phyloP scores from a whole-genome alignment of 1,284 basidiomycete species.

The Sporisorium graminicola region DNA sequence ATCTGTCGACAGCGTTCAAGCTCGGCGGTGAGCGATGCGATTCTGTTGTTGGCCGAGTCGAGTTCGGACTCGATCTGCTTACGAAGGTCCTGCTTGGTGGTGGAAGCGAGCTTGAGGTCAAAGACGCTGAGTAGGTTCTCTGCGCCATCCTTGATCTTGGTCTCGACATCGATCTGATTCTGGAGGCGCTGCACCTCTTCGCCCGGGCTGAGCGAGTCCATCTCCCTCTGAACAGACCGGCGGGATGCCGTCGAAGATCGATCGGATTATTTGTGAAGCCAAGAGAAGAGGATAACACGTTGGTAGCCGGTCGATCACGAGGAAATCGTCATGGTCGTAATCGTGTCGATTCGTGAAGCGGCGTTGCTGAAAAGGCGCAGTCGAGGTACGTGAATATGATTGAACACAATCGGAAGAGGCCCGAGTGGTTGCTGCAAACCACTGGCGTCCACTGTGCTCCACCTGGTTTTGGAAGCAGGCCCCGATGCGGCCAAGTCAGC shows the following conservation, averaged over 20 bases:
- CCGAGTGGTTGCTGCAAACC: not conserved
- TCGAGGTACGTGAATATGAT: not conserved
- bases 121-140: slow-evolving; percentile 82
- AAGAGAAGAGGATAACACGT: not conserved
- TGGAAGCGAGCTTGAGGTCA: slow-evolving; percentile 46
- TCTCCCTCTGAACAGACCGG: not conserved
- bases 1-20: slow-evolving; percentile 73
- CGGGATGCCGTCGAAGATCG: not conserved
- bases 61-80: slow-evolving; percentile 82
- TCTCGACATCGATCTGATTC: slow-evolving; percentile 78
- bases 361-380: not conserved
- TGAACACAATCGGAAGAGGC: not conserved
- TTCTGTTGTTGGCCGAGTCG: slow-evolving; percentile 78
- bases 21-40: slow-evolving; percentile 76
- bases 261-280: not conserved
- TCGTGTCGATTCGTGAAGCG: not conserved
- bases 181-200: slow-evolving; percentile 77
- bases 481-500: slow-evolving; percentile 1
- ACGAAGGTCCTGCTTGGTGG: slow-evolving; percentile 76
- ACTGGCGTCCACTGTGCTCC: not conserved
- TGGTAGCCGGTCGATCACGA: not conserved
- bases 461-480: not conserved
- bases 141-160: slow-evolving; percentile 85
- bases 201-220: slow-evolving; percentile 23
- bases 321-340: not conserved